These are phyloP conservation scores for Trichoderma parareesei DNA, from an alignment of 495 filamentous ascomycete genomes.

Conservation along the genomic window DNA sequence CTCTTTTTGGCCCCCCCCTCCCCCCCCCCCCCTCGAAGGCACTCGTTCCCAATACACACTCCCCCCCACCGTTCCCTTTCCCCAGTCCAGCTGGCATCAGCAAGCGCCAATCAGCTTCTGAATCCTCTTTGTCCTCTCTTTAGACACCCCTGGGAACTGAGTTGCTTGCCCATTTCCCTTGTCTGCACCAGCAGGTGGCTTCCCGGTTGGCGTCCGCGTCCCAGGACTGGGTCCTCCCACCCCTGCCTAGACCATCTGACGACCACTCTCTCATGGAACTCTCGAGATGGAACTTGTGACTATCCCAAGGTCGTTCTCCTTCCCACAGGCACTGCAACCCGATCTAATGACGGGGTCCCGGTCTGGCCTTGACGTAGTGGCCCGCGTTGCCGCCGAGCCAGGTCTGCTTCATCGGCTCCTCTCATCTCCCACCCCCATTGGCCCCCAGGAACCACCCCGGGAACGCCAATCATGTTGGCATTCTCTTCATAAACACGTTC, in stretches of 20 bases:
- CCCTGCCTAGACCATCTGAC: constrained; percentile 3
- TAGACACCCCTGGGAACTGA: neutral
- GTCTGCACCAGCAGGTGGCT: constrained; percentile 7
- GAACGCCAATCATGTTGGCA: constrained; percentile 9
- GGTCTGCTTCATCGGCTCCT: constrained; percentile 8
- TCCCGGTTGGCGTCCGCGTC: constrained; percentile 4
- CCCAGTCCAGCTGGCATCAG: neutral
- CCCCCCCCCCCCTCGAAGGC: neutral
- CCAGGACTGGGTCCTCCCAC: neutral
- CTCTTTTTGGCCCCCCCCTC: neutral
- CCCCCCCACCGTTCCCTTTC: neutral
- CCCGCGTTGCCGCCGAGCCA: neutral
- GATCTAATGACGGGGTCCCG: constrained; percentile 7
- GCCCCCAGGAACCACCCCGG: neutral
- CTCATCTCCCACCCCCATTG: constrained; percentile 8
- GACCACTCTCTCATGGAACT: neutral
- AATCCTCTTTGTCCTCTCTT: neutral
- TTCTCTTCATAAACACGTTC: constrained; percentile 9
- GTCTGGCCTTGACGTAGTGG: constrained; percentile 2
- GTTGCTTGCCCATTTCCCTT: neutral
- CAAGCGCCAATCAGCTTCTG: neutral
- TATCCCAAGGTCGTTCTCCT: neutral
- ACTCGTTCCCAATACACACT: neutral
- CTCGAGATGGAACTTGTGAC: constrained; percentile 2
- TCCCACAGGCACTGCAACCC: constrained; percentile 5